Evolutionary conservation across 768 basidiomycete genomes (phyloP), one percentile per base, ranked within the genome.

Genomic region (Nidularia sp.): DNA sequence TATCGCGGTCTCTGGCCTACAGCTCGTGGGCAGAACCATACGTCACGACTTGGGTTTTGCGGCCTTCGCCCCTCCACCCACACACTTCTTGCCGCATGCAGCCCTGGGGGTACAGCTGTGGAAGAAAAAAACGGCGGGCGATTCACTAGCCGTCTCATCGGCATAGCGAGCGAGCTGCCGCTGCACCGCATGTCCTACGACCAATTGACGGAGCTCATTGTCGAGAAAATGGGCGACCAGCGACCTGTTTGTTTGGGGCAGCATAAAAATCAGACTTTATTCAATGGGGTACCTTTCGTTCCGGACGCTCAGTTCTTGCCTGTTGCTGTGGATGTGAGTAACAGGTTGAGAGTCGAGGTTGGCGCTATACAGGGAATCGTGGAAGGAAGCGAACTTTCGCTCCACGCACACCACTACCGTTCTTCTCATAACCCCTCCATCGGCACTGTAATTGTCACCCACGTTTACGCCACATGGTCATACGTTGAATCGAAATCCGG

Each of bases 71-170:
- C 62, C 29, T 59, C 66, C 39, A 70, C 79, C 0, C 80, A 88
- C 60, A 71, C 76, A 25, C 67, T 84, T 34, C 70, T 89, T 15
- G 74, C 80, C 25, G 86, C 85, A 3, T 84, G 81, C 55, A 68
- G 71, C 22, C 67, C 76, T 5, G 81, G 75, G 3, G 79, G 78
- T 54, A 73, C 72, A 49, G 86, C 86, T 9, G 61, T 69, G 6
- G 86, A 88, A 58, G 77, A 76, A 51, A 85, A 84, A 57, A 74
- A 77, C 34, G 85, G 85, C 6, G 86, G 86, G 1, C 72, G 69
- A 54, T 82, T 88, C 59, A 88, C 86, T 3, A 68, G 64, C 42
- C 70, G 71, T n/a, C 71, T 88, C 34, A 66, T 88, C 15, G 67
- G 75, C 31, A 69, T 76, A 15, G 74, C 71, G 46, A 66, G 74